These are phyloP conservation scores for Wickerhamomyces pijperi DNA, from an alignment of 805 yeast species.

Conservation along the genomic window DNA sequence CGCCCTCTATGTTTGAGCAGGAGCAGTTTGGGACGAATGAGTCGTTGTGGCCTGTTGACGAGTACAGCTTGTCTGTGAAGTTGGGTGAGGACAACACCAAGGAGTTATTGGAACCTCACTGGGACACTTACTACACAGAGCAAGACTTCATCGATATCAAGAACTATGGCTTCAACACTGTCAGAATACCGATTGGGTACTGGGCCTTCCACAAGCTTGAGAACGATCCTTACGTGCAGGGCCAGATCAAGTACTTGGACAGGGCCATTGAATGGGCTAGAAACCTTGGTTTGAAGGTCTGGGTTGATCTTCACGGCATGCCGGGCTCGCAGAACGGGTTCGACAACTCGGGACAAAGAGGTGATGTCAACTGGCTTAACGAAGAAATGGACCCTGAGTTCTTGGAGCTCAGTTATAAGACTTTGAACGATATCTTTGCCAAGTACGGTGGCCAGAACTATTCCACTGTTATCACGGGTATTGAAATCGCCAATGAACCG, in stretches of 20 bases:
- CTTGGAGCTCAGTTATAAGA: constrained; percentile 35
- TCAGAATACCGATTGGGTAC: constrained; percentile 72
- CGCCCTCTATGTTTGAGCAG: constrained; percentile 45
- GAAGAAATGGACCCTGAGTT: constrained; percentile 21
- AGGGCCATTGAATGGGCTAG: constrained; percentile 61
- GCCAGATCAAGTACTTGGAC: constrained; percentile 54
- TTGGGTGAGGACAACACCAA: constrained; percentile 39
- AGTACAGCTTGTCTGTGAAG: constrained; percentile 37
- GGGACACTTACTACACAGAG: constrained; percentile 49
- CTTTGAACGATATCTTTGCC: constrained; percentile 36
- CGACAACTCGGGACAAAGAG: constrained; percentile 65
- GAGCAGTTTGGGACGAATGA: constrained; percentile 19
- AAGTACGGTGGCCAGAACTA: constrained; percentile 39
- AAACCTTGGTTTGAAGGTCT: constrained; percentile 46
- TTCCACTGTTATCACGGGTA: constrained; percentile 53
- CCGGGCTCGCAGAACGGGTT: constrained; percentile 86
- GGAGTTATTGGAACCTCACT: constrained; percentile 35
- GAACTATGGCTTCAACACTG: constrained; percentile 49
- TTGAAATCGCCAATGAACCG: constrained; percentile 67
- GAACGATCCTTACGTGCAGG: constrained; percentile 54
- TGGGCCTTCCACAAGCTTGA: constrained; percentile 46
- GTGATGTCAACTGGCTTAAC: constrained; percentile 30
- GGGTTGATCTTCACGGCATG: constrained; percentile 72
- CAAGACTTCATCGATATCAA: constrained; percentile 42
- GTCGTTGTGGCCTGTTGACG: constrained; percentile 43